A percentile compares a stretch with the other conserved stretches of the same genome.
phyloP scores from a whole-genome alignment of 805 yeast species.

The Monosporozyma solicola region DNA sequence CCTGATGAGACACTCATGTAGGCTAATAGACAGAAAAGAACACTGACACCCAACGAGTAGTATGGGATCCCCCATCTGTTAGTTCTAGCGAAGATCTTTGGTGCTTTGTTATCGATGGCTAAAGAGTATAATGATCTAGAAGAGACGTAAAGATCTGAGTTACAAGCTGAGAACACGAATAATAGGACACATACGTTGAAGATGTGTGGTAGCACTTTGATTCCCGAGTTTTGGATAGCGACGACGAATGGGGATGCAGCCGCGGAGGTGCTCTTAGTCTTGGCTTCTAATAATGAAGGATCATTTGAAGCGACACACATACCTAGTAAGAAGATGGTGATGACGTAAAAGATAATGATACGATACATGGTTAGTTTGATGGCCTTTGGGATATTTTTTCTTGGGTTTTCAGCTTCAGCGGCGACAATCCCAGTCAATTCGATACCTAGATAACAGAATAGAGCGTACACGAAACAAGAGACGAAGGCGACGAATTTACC shows the following conservation, averaged over 20 bases:
- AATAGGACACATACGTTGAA: constrained; percentile 70
- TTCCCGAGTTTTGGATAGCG: constrained; percentile 58
- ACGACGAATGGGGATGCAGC: constrained; percentile 80
- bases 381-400: constrained; percentile 63
- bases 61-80: constrained; percentile 65
- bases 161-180: constrained; percentile 74
- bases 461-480: constrained; percentile 55
- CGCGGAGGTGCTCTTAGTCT: constrained; percentile 44
- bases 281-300: constrained; percentile 41
- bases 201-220: constrained; percentile 60
- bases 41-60: constrained; percentile 43
- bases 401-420: constrained; percentile 64
- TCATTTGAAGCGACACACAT: constrained; percentile 58
- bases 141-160: constrained; percentile 69
- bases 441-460: constrained; percentile 64
- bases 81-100: constrained; percentile 54
- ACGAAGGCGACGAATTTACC: constrained; percentile 57
- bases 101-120: constrained; percentile 67
- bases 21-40: constrained; percentile 53
- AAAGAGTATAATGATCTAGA: constrained; percentile 68
- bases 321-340: constrained; percentile 55
- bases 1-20: constrained; percentile 57
- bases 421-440: constrained; percentile 65
- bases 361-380: constrained; percentile 61
- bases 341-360: constrained; percentile 53